Base-by-base conservation (phyloP, 139 green algal genomes). In the Asterochloris sp. region DNA sequence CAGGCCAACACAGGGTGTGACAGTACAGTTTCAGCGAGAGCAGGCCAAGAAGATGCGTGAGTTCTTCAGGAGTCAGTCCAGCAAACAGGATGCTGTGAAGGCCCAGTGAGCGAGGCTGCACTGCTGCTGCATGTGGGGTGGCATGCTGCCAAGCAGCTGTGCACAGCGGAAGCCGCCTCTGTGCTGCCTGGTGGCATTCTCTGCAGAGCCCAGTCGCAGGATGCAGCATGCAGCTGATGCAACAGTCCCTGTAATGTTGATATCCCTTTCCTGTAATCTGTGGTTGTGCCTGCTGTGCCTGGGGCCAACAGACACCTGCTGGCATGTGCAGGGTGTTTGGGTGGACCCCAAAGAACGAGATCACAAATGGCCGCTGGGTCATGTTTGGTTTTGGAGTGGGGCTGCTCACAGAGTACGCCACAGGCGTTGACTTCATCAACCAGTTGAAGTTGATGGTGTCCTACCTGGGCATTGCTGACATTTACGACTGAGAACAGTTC, bases 331-430 rank as follows among this genome's bases (percentile, higher is more conserved):
- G 90, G 84, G 86, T 95, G 26, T 97, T 99, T 83, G 96, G 96
- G 13, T 99, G 93, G 91, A 98, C 95, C 0, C 82, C 69, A 10
- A 92, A 93, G 77, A 97, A 97, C 62, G 96, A 99, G 84, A 97
- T 98, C 29, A 86, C 73, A 80, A 99, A 99, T 82, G 96, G 96
- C 0, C 92, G 96, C 17, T 99, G 96, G 96, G 94, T 97, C 6
- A 99, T 99, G 96, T 97, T 99, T 86, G 96, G 96, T 1, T 85
- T 98, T 10, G 82, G 87, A 2, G 92, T 99, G 11, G 96, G 96
- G 26, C 84, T 98, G 79, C 85, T 99, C 69, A 99, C 96, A 13
- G 96, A 99, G 91, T 98, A 97, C 80, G 94, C 96, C 0, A 99
- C 96, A 8, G 96, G 96, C 10, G 94, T 97, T 17, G 89, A 94